These are phyloP conservation scores for Agrostemma githago DNA, from an alignment of 148 eudicot genomes.

Conservation along the genomic window DNA sequence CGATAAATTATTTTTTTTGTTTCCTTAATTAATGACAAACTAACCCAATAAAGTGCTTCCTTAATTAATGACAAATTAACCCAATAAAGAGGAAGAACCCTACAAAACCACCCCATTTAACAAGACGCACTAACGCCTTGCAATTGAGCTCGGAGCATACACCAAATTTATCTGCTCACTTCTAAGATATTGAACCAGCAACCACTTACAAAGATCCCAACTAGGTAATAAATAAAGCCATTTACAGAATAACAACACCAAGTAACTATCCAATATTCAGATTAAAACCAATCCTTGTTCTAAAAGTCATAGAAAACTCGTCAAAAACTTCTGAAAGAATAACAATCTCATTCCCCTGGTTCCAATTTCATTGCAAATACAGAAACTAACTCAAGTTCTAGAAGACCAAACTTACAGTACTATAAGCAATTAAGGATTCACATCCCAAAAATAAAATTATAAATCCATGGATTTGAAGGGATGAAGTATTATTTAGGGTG, in stretches of 20 bases:
- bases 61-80: neutral
- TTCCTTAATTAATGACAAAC: too few relatives aligned
- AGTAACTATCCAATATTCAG: neutral
- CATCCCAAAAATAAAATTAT: constrained; percentile 1
- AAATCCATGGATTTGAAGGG: too few relatives aligned
- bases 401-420: neutral
- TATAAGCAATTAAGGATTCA: neutral
- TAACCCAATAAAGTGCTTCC: too few relatives aligned
- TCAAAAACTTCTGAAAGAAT: neutral
- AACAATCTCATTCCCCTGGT: neutral
- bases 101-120: neutral
- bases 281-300: neutral
- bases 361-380: neutral
- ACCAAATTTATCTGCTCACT: neutral
- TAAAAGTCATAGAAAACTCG: too few relatives aligned
- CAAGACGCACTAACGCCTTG: neutral
- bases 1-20: neutral
- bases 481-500: too few relatives aligned
- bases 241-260: too few relatives aligned
- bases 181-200: neutral
- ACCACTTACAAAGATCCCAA: neutral
- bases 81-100: neutral
- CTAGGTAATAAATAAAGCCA: neutral
- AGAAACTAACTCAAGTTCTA: neutral
- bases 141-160: neutral